A percentile compares a stretch with the other conserved stretches of the same genome.
phyloP scores from a whole-genome alignment of 805 yeast species.

The Schizosaccharomyces lindneri region DNA sequence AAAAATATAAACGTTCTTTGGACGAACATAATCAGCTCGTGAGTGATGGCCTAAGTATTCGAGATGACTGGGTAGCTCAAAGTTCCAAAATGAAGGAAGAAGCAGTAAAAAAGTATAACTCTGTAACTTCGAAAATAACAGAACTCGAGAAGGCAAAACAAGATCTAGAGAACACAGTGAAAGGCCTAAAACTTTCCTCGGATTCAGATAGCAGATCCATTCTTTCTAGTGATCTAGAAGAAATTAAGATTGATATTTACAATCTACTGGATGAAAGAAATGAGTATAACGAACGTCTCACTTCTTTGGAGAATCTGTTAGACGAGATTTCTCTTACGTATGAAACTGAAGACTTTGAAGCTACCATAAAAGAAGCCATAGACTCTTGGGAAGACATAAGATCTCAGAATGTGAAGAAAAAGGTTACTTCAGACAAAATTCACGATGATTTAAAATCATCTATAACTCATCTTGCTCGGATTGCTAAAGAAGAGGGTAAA shows the following conservation, averaged over 20 bases:
- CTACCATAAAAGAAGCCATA: background rate
- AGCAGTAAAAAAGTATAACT: background rate
- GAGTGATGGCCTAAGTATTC: background rate
- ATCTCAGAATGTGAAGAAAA: background rate
- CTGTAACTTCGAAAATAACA: background rate
- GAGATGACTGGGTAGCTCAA: background rate
- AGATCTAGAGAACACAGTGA: background rate
- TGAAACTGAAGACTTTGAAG: background rate
- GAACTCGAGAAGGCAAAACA: background rate
- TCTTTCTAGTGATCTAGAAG: background rate
- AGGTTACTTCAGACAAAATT: background rate
- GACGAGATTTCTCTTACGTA: background rate
- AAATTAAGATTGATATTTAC: background rate
- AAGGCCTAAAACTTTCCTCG: background rate
- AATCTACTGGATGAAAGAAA: background rate
- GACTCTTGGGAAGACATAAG: background rate
- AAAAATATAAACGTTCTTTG: constrained; percentile 13
- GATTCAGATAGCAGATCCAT: background rate
- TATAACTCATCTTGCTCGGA: background rate
- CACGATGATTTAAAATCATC: background rate
- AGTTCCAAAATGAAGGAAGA: background rate
- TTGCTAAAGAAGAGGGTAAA: no score
- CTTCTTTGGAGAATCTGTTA: background rate
- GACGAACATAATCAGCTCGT: constrained; percentile 5
- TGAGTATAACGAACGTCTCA: background rate